phyloP scores from a whole-genome alignment of 768 basidiomycete species.

The Cyclocybe aegerita region DNA sequence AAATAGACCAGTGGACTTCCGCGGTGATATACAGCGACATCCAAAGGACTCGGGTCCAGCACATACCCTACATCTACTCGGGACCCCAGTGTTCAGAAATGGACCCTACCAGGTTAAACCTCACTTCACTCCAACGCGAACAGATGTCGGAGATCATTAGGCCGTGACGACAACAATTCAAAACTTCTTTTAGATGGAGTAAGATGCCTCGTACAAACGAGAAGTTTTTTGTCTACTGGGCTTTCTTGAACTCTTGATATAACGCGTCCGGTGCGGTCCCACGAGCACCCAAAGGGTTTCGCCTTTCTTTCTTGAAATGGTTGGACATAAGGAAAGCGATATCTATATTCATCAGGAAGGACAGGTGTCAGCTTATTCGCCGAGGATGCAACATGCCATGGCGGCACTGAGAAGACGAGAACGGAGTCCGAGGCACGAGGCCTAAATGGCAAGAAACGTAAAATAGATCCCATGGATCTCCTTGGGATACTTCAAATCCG shows the following conservation, averaged over 20 bases:
- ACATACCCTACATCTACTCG: too few species aligned
- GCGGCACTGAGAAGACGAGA: too few species aligned
- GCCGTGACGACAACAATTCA: not conserved
- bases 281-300: not conserved
- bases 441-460: not conserved
- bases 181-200: not conserved
- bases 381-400: too few species aligned
- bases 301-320: constrained; percentile 30
- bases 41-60: too few species aligned
- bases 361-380: not conserved
- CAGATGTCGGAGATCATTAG: too few species aligned
- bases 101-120: too few species aligned
- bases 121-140: too few species aligned
- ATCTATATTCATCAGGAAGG: constrained; percentile 15
- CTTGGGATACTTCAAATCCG: not conserved
- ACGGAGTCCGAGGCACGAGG: too few species aligned
- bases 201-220: too few species aligned
- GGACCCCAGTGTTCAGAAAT: too few species aligned
- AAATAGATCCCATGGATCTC: not conserved
- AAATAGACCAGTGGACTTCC: too few species aligned
- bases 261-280: constrained; percentile 3
- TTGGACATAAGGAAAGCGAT: constrained; percentile 36
- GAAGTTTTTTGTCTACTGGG: not conserved
- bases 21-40: too few species aligned
- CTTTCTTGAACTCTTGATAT: constrained; percentile 19